Evolutionary conservation across 192 early-diverging fungal species (phyloP).

Genomic region (Obelidium mucronatum): DNA sequence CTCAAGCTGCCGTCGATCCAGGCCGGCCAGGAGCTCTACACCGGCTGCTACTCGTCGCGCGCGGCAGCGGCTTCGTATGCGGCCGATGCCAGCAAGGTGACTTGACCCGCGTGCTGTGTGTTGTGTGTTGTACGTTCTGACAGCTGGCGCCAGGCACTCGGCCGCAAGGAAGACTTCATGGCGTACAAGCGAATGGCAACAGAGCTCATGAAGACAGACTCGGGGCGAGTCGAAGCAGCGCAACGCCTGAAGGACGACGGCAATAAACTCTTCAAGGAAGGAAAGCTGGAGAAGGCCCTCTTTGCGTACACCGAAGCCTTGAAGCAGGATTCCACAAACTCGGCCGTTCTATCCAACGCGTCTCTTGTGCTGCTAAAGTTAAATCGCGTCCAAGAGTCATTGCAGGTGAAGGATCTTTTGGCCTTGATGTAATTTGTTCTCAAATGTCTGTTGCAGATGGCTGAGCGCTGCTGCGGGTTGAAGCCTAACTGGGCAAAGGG

Average conservation of each 20-base stretch:
- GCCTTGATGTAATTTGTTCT: neutral
- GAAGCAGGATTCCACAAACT: slow-evolving; percentile 21
- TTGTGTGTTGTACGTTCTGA: no score
- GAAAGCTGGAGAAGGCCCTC: slow-evolving; percentile 32
- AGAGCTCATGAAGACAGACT: slow-evolving; percentile 38
- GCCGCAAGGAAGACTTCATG: slow-evolving; percentile 21
- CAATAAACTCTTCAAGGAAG: slow-evolving; percentile 39
- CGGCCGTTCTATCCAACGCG: slow-evolving; percentile 35
- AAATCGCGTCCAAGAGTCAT: slow-evolving; percentile 6
- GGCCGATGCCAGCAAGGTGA: slow-evolving; percentile 28
- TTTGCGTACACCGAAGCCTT: slow-evolving; percentile 33
- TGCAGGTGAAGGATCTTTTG: neutral
- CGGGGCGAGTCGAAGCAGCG: slow-evolving; percentile 11
- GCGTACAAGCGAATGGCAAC: slow-evolving; percentile 39
- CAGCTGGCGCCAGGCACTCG: no score
- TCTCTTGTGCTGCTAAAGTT: slow-evolving; percentile 26
- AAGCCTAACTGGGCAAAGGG: slow-evolving; percentile 40
- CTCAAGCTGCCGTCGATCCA: slow-evolving; percentile 33
- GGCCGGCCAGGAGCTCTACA: slow-evolving; percentile 31
- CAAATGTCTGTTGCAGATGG: slow-evolving; percentile 14
- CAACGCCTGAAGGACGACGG: slow-evolving; percentile 37
- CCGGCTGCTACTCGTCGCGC: slow-evolving; percentile 40
- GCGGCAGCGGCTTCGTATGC: slow-evolving; percentile 36
- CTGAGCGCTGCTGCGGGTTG: slow-evolving; percentile 28
- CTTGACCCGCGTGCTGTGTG: no score